Base-by-base conservation (phyloP, 2,329 filamentous ascomycete genomes). In the Fusarium equiseti region DNA sequence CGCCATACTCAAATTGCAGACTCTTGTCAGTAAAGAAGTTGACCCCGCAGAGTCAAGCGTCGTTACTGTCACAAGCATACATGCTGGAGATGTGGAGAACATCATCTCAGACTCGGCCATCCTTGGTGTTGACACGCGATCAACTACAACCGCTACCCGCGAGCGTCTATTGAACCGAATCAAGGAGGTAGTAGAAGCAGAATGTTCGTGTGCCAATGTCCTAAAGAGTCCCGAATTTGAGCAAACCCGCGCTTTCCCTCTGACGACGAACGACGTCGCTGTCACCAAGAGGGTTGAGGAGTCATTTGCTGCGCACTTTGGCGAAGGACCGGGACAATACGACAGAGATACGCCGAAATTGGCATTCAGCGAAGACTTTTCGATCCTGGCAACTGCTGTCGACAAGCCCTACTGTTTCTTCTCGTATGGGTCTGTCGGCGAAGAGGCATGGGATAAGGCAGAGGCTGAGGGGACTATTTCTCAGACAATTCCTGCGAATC, bases 321-420 rank as follows among this genome's bases (percentile, higher is more conserved):
- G 65, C 0, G 73, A 74, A 2, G 68, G 73, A 0, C 4, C 11
- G 2, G 40, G 20, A 0, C 35, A 43, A 16, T 71, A 83, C 40
- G 77, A 82, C 13, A 66, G 78, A 0, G 76, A 85, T 15, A 80
- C 81, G 18, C 75, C 81, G n/a, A 78, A 81, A 0, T 70, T 85
- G 1, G 77, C 80, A 5, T 85, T 82, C 0, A 86, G 83, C 45
- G 89, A 91, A 70, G 89, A 91, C 66, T 90, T 91, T 31, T 68
- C 68, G 1, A 69, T 75, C 8, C 46, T 79, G 6, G 74, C 77
- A 1, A 67, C 70, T 10, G 58, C 70, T 22, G 40, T 61, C 6
- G 45, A 64, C 0, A 72, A 52, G n/a, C 74, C 74, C 0, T 71
- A 59, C 8, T 66, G 63, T 11, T 77, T 77, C 22, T 76, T 74